Evolutionary conservation across 257 asterid species (phyloP).

Genomic region (Solanum clarkiae): DNA sequence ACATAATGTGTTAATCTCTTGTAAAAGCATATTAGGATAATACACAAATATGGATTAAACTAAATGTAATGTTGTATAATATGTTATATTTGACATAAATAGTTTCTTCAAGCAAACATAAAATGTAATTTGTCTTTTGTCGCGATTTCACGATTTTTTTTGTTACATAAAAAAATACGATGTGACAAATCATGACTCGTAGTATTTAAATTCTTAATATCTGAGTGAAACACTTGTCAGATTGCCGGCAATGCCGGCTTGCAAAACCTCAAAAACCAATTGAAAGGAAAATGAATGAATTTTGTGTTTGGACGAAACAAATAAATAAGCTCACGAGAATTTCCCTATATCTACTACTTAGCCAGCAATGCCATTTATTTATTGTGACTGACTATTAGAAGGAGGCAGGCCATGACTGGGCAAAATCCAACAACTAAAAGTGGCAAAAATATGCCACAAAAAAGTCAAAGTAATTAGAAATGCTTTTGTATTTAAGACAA

Average conservation of each 20-base stretch:
- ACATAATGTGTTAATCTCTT: background rate
- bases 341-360: background rate
- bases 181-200: background rate
- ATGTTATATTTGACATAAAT: background rate
- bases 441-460: background rate
- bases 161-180: accelerated
- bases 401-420: background rate
- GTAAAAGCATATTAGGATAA: too few species aligned
- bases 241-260: constrained; percentile 47
- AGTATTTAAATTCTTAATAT: background rate
- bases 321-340: constrained; percentile 34
- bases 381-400: background rate
- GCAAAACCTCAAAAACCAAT: constrained; percentile 3
- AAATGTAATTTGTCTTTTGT: background rate
- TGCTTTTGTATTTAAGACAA: constrained; percentile 2
- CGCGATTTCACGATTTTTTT: too few species aligned
- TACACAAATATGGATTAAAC: background rate
- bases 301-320: background rate
- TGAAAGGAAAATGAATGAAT: constrained; percentile 6
- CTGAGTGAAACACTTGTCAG: background rate
- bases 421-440: background rate
- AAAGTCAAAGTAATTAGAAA: background rate
- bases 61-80: too few species aligned
- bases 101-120: background rate
- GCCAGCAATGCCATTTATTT: background rate